These are phyloP conservation scores for Tulasnella sp. DNA, from an alignment of 768 basidiomycete genomes.

Conservation along the genomic window DNA sequence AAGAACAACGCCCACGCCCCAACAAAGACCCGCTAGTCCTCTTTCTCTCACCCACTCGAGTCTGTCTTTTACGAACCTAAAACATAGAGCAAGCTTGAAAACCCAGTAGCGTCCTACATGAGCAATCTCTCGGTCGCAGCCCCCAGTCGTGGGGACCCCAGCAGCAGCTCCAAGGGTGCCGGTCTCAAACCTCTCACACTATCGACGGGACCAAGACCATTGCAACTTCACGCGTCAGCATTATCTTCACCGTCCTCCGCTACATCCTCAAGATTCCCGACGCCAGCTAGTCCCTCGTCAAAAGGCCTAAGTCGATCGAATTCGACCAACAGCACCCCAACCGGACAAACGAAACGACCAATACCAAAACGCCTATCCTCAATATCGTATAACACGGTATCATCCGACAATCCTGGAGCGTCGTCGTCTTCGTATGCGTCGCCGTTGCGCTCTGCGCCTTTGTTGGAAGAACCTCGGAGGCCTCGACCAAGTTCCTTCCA, in stretches of 20 bases:
- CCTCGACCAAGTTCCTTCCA: conserved; percentile 10
- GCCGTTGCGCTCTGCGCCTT: conserved; percentile 9
- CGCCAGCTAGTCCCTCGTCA: conserved; percentile 4
- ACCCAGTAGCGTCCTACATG: not conserved
- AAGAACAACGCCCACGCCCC: not conserved
- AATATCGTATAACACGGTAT: conserved; percentile 48
- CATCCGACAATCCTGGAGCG: conserved; percentile 3
- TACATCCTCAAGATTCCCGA: not conserved
- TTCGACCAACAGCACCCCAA: conserved; percentile 22
- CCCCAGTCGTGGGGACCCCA: not conserved
- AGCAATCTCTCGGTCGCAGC: not conserved
- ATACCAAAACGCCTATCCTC: conserved; percentile 34
- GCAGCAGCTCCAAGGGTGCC: not conserved
- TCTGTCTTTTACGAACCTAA: not conserved
- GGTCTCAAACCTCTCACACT: conserved; percentile 32
- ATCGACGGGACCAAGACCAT: conserved; percentile 23
- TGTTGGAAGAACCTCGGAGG: conserved; percentile 23
- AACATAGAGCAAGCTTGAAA: not conserved
- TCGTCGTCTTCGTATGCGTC: conserved; percentile 3
- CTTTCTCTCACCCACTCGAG: not conserved
- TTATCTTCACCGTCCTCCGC: conserved; percentile 26
- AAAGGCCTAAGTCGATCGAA: conserved; percentile 20
- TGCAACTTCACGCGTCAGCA: conserved; percentile 22
- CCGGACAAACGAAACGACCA: conserved; percentile 20
- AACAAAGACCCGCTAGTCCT: not conserved